Conservation (phyloP, 1,139 yeast genomes). For the Saccharomyces hybrid region DNA sequence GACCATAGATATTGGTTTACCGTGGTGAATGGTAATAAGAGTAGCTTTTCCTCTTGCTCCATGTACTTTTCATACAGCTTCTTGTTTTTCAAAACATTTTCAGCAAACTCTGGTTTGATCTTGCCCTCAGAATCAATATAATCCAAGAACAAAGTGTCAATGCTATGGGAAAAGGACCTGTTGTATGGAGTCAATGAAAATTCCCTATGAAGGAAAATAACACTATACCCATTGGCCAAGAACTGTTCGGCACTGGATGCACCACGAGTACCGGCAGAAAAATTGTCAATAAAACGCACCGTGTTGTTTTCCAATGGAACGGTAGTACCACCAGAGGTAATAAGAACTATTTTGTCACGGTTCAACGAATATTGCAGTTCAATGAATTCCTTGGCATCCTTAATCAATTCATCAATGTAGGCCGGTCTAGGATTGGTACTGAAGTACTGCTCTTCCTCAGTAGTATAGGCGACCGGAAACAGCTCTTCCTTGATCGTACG, state of each 20-base stretch:
- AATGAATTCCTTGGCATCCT: constrained; percentile 54
- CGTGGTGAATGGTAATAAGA: constrained; percentile 83
- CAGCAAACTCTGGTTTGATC: constrained; percentile 52
- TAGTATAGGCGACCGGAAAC: constrained; percentile 66
- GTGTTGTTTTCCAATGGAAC: constrained; percentile 96
- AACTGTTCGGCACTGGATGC: constrained; percentile 93
- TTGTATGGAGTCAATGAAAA: constrained; percentile 87
- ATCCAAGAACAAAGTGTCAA: constrained; percentile 71
- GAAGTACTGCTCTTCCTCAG: constrained; percentile 74
- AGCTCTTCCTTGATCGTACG: constrained; percentile 51
- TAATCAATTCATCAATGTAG: constrained; percentile 56
- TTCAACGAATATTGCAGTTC: constrained; percentile 37
- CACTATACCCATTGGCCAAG: constrained; percentile 78
- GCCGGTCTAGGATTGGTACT: constrained; percentile 62
- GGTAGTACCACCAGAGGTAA: constrained; percentile 97
- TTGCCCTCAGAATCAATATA: constrained; percentile 55
- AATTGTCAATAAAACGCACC: constrained; percentile 90
- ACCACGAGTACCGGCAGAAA: constrained; percentile 96
- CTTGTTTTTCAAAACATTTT: constrained; percentile 57
- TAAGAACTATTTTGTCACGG: constrained; percentile 60
- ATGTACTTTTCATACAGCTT: constrained; percentile 56
- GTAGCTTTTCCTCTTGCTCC: constrained; percentile 33
- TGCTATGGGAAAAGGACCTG: constrained; percentile 78
- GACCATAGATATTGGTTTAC: constrained; percentile 91
- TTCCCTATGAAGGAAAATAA: constrained; percentile 84